Conservation (phyloP, 768 basidiomycete species). For the Agaricus subrufescens region DNA sequence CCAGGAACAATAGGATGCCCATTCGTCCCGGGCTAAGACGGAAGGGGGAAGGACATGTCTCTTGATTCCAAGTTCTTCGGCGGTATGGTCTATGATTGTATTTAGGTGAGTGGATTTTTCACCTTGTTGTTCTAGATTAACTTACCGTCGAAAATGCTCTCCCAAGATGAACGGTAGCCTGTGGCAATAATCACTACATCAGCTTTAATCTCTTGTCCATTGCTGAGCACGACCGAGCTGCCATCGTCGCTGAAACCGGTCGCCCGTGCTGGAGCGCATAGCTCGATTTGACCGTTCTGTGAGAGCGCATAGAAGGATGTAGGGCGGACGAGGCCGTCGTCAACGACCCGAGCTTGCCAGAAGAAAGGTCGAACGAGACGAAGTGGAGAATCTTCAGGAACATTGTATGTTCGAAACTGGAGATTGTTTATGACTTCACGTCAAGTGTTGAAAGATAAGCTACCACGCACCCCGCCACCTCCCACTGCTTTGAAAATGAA, state of each 20-base stretch:
- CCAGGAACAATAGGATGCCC: background rate
- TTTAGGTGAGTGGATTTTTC: background rate
- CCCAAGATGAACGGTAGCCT: constrained; percentile 59
- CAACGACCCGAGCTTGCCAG: constrained; percentile 37
- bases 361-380: constrained; percentile 30
- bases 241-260: constrained; percentile 31
- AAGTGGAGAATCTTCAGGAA: constrained; percentile 49
- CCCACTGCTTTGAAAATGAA: constrained; percentile 42
- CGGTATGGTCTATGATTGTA: constrained; percentile 34
- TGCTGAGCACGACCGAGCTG: constrained; percentile 33
- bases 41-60: constrained; percentile 26
- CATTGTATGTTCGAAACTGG: constrained; percentile 20
- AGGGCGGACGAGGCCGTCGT: constrained; percentile 45
- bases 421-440: background rate
- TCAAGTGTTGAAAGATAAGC: background rate
- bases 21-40: background rate
- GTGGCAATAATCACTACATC: constrained; percentile 52
- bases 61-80: constrained; percentile 43
- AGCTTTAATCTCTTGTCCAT: constrained; percentile 36
- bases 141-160: constrained; percentile 25
- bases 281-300: constrained; percentile 40
- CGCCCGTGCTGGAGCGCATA: constrained; percentile 40
- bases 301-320: constrained; percentile 49
- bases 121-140: background rate
- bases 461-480: constrained; percentile 30